Conservation (phyloP, 192 early-diverging fungal genomes). For the Entophlyctis helioformis region DNA sequence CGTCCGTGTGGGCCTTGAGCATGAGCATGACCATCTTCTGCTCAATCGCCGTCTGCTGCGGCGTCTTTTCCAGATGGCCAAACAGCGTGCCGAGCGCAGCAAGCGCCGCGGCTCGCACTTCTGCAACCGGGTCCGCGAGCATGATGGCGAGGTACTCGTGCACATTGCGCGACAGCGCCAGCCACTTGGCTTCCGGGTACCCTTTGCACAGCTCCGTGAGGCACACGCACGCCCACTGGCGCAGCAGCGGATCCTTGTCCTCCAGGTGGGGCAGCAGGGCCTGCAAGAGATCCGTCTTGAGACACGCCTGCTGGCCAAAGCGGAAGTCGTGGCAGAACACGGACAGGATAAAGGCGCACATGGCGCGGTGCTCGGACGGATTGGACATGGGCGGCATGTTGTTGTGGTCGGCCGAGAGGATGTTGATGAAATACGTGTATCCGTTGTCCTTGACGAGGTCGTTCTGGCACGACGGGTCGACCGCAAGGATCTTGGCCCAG, state of each 20-base stretch:
- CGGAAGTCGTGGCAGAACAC: constrained; percentile 82
- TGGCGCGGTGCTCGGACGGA: constrained; percentile 80
- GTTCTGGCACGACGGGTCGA: constrained; percentile 77
- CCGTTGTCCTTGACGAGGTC: constrained; percentile 88
- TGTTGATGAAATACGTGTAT: constrained; percentile 85
- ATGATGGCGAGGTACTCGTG: constrained; percentile 49
- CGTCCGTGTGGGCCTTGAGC: constrained; percentile 60
- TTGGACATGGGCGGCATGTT: constrained; percentile 49
- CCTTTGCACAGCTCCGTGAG: constrained; percentile 75
- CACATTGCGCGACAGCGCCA: constrained; percentile 44
- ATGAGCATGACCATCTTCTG: constrained; percentile 61
- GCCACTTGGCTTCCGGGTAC: constrained; percentile 56
- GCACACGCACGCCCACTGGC: constrained; percentile 86
- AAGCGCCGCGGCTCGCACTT: constrained; percentile 73
- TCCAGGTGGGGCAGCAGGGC: constrained; percentile 53
- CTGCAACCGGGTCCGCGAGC: constrained; percentile 57
- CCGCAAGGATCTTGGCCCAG: constrained; percentile 92
- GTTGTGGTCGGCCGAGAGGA: constrained; percentile 55
- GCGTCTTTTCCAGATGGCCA: constrained; percentile 54
- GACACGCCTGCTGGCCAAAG: constrained; percentile 73
- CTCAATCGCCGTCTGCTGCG: constrained; percentile 33
- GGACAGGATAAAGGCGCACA: constrained; percentile 88
- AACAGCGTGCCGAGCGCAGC: constrained; percentile 73
- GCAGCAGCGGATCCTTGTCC: constrained; percentile 59
- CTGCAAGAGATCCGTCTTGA: constrained; percentile 53